These are phyloP conservation scores for Pyricularia sp. DNA, from an alignment of 2,329 filamentous ascomycete genomes.

Conservation along the genomic window DNA sequence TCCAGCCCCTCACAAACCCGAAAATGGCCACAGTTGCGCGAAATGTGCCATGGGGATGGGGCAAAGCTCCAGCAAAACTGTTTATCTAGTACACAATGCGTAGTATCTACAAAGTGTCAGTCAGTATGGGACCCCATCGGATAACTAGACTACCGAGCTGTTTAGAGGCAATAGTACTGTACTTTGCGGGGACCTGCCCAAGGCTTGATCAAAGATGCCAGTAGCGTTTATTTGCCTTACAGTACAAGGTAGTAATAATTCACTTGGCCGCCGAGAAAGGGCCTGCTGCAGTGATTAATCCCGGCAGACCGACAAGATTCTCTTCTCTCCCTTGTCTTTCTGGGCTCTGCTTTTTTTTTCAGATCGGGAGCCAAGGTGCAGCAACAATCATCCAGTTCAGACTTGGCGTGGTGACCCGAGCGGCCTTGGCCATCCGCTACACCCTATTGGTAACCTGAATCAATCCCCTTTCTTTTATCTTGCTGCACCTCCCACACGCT, in stretches of 20 bases:
- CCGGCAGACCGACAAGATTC: not conserved
- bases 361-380: not conserved
- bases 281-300: not conserved
- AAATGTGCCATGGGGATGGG: not conserved
- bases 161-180: too few species aligned
- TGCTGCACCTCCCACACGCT: not conserved
- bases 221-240: not conserved
- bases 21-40: not conserved
- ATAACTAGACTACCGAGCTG: not conserved
- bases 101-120: not conserved
- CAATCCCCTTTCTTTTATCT: not conserved
- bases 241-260: too few species aligned
- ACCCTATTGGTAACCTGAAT: not conserved
- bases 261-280: not conserved
- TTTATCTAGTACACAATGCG: not conserved
- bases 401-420: not conserved
- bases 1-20: not conserved
- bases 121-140: not conserved
- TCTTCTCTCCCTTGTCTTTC: not conserved
- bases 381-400: not conserved
- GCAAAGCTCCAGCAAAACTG: not conserved
- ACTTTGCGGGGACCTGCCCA: too few species aligned
- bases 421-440: not conserved
- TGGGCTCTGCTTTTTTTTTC: not conserved
- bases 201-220: not conserved